phyloP scores from a whole-genome alignment of 495 filamentous ascomycete species.

The Penicillium subrubescens region DNA sequence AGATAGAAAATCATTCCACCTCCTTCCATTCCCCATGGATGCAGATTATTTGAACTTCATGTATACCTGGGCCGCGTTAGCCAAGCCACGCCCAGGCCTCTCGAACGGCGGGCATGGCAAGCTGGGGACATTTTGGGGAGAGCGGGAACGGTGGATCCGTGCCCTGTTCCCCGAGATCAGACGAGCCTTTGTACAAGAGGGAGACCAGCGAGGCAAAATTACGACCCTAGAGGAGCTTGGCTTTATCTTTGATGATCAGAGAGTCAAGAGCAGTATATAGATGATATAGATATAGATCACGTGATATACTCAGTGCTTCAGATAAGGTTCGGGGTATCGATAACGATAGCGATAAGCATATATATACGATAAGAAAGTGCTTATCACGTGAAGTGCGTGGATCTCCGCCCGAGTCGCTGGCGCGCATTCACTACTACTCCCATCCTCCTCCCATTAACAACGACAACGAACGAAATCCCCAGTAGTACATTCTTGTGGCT shows the following conservation, averaged over 20 bases:
- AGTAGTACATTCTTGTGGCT: background rate
- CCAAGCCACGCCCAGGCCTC: constrained; percentile 41
- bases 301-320: background rate
- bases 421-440: constrained; percentile 8
- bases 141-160: constrained; percentile 65
- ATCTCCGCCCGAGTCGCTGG: constrained; percentile 9
- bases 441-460: constrained; percentile 12
- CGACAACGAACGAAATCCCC: background rate
- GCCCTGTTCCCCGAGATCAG: constrained; percentile 56
- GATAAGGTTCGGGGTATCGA: background rate
- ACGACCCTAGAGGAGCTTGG: constrained; percentile 60
- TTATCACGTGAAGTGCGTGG: constrained; percentile 4
- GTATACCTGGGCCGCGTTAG: constrained; percentile 59
- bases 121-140: constrained; percentile 65
- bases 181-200: constrained; percentile 53
- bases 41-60: constrained; percentile 76
- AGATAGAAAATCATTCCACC: constrained; percentile 58
- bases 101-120: constrained; percentile 59
- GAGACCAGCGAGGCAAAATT: constrained; percentile 44
- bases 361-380: constrained; percentile 8
- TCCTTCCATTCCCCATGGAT: constrained; percentile 73
- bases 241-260: constrained; percentile 55
- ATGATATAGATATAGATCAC: background rate
- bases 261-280: constrained; percentile 8
- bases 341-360: constrained; percentile 9